Base-by-base conservation (phyloP, 306 rosid genomes). In the Trifolium repens region DNA sequence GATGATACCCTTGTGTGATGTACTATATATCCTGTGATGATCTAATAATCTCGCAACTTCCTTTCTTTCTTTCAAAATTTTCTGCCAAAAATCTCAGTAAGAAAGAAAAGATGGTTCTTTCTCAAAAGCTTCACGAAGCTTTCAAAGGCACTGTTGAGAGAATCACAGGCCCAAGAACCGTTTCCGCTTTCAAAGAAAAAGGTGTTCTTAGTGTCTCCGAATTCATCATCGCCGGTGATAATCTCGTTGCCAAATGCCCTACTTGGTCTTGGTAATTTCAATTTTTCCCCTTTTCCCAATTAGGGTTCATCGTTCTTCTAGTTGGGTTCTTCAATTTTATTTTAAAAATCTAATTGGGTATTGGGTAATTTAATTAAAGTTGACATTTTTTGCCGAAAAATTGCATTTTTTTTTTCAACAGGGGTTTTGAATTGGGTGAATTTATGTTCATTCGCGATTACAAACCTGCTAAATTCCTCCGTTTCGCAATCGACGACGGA, bases 141-240 rank as follows among this genome's bases (percentile, higher is more conserved):
- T 92, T 94, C 90, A 94, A 94, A 78, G 99, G 97, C 40, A 94
- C 99, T 8, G 96, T 94, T 0, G 99, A 94, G 89, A 90, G 94
- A 69, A 94, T 94, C 85, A 94, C 93, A 0, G 96, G 97, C 3
- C 97, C 88, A 10, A 91, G 99, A 9, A 94, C 92, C 15, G 96
- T 94, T 57, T 94, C 99, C 16, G 99, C 99, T 16, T 94, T 94
- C 84, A 94, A 94, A 83, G 99, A 94, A 69, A 94, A 94, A 75
- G 99, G 99, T 9, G 99, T 94, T 81, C 99, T 94, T 72, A 92
- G 98, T 73, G 90, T 94, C 84, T 84, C 88, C 81, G 99, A 94
- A 82, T 94, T 92, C 83, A 40, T 94, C 64, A 47, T 70, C 67
- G 96, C 99, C 69, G 99, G 99, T 62, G 99, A 94, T 63, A 94